Base-by-base conservation (phyloP, 441 rosid species). In the Kokia cookei region DNA sequence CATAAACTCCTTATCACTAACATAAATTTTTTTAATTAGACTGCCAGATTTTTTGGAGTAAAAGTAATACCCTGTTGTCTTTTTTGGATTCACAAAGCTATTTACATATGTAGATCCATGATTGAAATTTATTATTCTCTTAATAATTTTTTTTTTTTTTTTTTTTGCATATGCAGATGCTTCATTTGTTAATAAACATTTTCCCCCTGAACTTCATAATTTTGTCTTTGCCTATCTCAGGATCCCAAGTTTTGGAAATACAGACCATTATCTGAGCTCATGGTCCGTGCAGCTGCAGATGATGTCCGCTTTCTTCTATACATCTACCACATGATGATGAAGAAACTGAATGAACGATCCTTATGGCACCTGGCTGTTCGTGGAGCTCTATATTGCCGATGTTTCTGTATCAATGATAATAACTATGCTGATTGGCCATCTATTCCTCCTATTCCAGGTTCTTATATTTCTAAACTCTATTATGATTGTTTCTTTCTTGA, bases 271-370 rank as follows among this genome's bases (percentile, higher is more conserved):
- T 84, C 94, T 43, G 98, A 89, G 81, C 82, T 90, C 72, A 93
- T 93, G 99, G 79, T 88, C 77, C 96, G 96, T 15, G 96, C 98
- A 50, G 99, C 98, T 50, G 86, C 98, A 8, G 99, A 95, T 86
- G 99, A 95, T 85, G 96, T 95, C 76, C 94, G 98, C 71, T 95
- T 91, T 86, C 96, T 95, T 74, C 88, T 91, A 61, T 79, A 78
- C 81, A 88, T 95, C 75, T 91, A 90, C 78, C 84, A 78, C 79
- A 93, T 81, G 84, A 88, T 95, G 99, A 88, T 88, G 89, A 82
- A 79, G 82, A 95, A 89, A 78, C 85, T 95, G 50, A 93, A 81
- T 60, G 78, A 84, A 75, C 84, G 71, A 79, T 95, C 97, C 65
- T 51, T 90, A 69, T 91, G 98, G 98, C 85, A 83, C 79, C 94